phyloP scores from a whole-genome alignment of 139 green algal species.

The Tetradesmus lagerheimii region DNA sequence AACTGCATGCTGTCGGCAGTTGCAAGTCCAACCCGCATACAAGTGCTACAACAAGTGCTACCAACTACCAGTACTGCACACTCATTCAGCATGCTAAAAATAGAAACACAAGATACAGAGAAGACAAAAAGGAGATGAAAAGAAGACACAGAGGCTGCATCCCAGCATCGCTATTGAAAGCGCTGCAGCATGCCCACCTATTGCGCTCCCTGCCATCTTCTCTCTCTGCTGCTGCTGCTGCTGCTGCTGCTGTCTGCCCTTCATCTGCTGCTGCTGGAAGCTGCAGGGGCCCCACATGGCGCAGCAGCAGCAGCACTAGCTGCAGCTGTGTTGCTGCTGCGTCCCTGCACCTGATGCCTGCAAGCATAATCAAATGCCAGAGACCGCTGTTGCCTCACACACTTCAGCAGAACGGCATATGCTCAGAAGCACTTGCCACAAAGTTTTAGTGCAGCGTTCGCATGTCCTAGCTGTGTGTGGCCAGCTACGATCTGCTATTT shows the following conservation, averaged over 20 bases:
- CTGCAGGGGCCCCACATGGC: background rate
- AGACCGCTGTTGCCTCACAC: background rate
- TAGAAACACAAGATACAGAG: no score
- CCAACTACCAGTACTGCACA: no score
- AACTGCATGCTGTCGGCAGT: no score
- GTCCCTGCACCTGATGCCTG: background rate
- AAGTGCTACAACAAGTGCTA: no score
- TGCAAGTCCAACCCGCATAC: no score
- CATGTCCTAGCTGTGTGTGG: no score
- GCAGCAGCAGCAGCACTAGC: constrained; percentile 1
- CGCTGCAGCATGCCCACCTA: background rate
- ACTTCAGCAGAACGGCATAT: background rate
- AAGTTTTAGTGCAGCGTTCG: background rate
- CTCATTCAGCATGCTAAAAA: no score
- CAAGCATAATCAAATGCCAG: background rate
- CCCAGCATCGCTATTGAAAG: background rate
- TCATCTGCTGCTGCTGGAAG: background rate
- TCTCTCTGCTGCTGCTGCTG: background rate
- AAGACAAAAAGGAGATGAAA: no score
- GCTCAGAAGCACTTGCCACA: background rate
- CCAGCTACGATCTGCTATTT: no score
- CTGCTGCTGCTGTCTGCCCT: background rate
- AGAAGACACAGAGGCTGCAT: background rate
- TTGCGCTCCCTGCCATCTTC: background rate
- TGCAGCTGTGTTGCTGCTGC: constrained; percentile 1